phyloP scores from a whole-genome alignment of 2,329 filamentous ascomycete species.

The Colletotrichum sp. region DNA sequence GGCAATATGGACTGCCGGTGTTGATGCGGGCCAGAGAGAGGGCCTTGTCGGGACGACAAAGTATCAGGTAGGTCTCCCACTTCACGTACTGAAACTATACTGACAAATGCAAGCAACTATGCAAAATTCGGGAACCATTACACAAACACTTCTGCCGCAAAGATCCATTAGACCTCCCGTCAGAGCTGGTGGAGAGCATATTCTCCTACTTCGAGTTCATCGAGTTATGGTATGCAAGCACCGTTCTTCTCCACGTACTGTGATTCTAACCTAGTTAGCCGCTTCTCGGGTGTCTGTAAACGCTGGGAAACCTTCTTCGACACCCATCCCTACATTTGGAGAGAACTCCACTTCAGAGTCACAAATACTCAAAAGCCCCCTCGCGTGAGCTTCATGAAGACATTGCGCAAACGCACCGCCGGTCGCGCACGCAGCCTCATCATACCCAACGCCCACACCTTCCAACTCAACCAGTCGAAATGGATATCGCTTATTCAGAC shows the following conservation, averaged over 20 bases:
- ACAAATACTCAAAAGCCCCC: constrained; percentile 1
- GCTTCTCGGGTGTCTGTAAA: constrained; percentile 18
- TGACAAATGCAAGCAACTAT: constrained; percentile 34
- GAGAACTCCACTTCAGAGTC: constrained; percentile 10
- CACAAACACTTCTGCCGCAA: constrained; percentile 35
- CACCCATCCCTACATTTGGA: constrained; percentile 20
- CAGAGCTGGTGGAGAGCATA: constrained; percentile 40
- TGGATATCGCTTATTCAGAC: constrained; percentile 21
- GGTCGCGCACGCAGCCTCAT: constrained; percentile 14
- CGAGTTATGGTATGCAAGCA: constrained; percentile 12
- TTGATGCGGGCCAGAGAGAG: constrained; percentile 35
- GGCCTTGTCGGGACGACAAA: constrained; percentile 32
- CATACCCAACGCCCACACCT: constrained; percentile 8
- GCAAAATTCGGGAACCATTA: constrained; percentile 37
- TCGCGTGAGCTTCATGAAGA: constrained; percentile 10
- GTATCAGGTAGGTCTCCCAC: constrained; percentile 32
- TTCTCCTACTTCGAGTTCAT: constrained; percentile 38
- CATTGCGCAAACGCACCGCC: constrained; percentile 8
- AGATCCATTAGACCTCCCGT: constrained; percentile 40
- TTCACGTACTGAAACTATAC: too few relatives aligned
- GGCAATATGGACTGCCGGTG: constrained; percentile 43
- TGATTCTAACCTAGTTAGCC: background rate
- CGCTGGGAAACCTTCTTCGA: constrained; percentile 19
- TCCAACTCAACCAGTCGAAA: constrained; percentile 16
- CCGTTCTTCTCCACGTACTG: background rate